phyloP scores from a whole-genome alignment of 768 basidiomycete species.

The Hypholoma sublateritium region DNA sequence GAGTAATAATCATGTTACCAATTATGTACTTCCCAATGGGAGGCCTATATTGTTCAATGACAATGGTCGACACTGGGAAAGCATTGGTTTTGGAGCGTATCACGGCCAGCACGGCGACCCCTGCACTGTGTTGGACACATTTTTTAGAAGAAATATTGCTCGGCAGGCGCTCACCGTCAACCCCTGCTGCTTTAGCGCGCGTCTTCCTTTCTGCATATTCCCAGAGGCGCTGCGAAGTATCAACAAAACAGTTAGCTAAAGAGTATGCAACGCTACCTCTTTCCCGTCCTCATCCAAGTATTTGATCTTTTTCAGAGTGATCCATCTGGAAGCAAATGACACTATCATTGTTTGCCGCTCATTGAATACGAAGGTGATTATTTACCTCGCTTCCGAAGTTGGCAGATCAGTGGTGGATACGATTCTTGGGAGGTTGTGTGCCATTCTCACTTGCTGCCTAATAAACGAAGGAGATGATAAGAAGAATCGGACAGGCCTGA shows the following conservation, averaged over 20 bases:
- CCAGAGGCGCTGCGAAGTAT: slow-evolving; percentile 67
- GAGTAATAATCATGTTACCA: slow-evolving; percentile 38
- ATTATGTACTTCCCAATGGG: slow-evolving; percentile 77
- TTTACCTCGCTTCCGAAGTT: slow-evolving; percentile 58
- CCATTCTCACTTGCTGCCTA: slow-evolving; percentile 8
- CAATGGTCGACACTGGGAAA: slow-evolving; percentile 75
- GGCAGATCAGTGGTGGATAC: slow-evolving; percentile 52
- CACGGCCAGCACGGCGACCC: slow-evolving; percentile 82
- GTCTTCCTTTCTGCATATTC: slow-evolving; percentile 87
- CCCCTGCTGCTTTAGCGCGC: slow-evolving; percentile 62
- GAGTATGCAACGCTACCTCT: slow-evolving; percentile 43
- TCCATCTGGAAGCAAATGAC: slow-evolving; percentile 56
- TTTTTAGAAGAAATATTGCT: slow-evolving; percentile 7
- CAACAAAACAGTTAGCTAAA: slow-evolving; percentile 2
- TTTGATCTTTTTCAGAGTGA: slow-evolving; percentile 77
- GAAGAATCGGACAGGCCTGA: not conserved
- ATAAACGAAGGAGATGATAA: not conserved
- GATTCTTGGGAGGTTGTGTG: slow-evolving; percentile 43
- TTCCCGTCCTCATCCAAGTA: slow-evolving; percentile 79
- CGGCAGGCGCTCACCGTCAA: slow-evolving; percentile 60
- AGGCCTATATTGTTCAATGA: slow-evolving; percentile 92
- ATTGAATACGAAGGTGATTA: not conserved
- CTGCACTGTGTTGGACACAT: slow-evolving; percentile 34
- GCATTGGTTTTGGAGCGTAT: slow-evolving; percentile 71
- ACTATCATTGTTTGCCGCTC: not conserved